A percentile compares a stretch with the other conserved stretches of the same genome.
phyloP scores from a whole-genome alignment of 192 early-diverging fungal species.

The Jimgerdemannia lactiflua region DNA sequence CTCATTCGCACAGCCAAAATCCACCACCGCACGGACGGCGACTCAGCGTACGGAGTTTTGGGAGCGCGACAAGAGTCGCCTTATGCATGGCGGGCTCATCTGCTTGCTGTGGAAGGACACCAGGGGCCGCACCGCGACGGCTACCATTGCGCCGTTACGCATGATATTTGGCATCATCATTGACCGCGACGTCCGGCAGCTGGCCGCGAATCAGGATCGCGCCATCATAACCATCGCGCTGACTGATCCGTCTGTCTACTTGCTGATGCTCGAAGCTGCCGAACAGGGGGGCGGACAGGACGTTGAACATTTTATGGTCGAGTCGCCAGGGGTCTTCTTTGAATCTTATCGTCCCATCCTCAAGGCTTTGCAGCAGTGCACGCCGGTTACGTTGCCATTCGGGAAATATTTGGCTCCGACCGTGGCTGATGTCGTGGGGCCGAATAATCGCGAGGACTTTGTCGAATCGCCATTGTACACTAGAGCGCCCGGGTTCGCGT shows the following conservation, averaged over 20 bases:
- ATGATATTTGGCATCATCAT: background rate
- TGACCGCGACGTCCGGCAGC: background rate
- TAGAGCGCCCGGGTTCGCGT: conserved; percentile 11
- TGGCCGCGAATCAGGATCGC: background rate
- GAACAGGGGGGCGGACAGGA: background rate
- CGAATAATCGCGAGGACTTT: background rate
- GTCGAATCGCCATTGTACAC: conserved; percentile 16
- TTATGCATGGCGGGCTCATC: conserved; percentile 45
- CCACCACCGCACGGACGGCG: background rate
- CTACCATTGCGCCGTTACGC: background rate
- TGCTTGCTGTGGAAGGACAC: conserved; percentile 25
- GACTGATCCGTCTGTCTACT: background rate
- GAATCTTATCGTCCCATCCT: conserved; percentile 31
- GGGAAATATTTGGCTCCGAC: conserved; percentile 13
- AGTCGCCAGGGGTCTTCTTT: conserved; percentile 24
- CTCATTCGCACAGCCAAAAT: conserved; percentile 20
- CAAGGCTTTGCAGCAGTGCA: conserved; percentile 16
- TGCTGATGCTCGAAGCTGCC: background rate
- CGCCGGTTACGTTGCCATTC: conserved; percentile 15
- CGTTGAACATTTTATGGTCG: conserved; percentile 9
- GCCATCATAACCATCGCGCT: background rate
- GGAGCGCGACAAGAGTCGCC: conserved; percentile 32
- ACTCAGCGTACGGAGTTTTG: conserved; percentile 37
- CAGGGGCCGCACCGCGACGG: background rate
- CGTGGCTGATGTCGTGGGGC: background rate